phyloP scores from a whole-genome alignment of 768 basidiomycete species.

The Chalciporus sphaerocephalus region DNA sequence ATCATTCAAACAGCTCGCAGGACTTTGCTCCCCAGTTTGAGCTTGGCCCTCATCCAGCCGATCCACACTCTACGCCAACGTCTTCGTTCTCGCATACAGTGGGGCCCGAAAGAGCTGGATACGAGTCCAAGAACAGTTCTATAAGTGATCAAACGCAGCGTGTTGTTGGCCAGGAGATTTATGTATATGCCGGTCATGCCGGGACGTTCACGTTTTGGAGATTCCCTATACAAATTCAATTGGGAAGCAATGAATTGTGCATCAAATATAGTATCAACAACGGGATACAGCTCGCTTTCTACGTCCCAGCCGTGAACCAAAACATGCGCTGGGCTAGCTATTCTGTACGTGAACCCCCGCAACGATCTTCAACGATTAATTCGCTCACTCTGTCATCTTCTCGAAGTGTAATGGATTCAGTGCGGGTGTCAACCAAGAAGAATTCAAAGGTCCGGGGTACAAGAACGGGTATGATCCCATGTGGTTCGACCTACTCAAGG shows the following conservation, averaged over 20 bases:
- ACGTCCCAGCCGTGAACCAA: slow-evolving; percentile 72
- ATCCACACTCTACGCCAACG: slow-evolving; percentile 53
- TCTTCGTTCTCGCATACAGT: slow-evolving; percentile 20
- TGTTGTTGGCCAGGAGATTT: slow-evolving; percentile 65
- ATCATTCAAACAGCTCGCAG: slow-evolving; percentile 12
- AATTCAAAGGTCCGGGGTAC: slow-evolving; percentile 78
- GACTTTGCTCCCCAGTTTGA: slow-evolving; percentile 42
- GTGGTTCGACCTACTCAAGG: slow-evolving; percentile 87
- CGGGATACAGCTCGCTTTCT: slow-evolving; percentile 73
- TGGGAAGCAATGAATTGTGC: slow-evolving; percentile 65
- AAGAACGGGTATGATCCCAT: slow-evolving; percentile 83
- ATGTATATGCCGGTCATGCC: slow-evolving; percentile 55
- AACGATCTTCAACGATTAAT: neutral
- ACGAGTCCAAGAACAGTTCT: slow-evolving; percentile 17
- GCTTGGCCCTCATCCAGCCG: slow-evolving; percentile 69
- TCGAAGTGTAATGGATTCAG: slow-evolving; percentile 83
- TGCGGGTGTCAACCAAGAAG: slow-evolving; percentile 83
- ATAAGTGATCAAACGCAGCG: slow-evolving; percentile 36
- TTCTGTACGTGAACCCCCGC: slow-evolving; percentile 49
- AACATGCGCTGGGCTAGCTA: slow-evolving; percentile 92
- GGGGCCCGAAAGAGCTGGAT: slow-evolving; percentile 2
- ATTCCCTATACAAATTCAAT: slow-evolving; percentile 79
- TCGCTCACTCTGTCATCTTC: neutral
- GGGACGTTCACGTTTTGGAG: slow-evolving; percentile 91
- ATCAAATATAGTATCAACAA: slow-evolving; percentile 80